These are phyloP conservation scores for Astrothelium subdiscretum DNA, from an alignment of 495 filamentous ascomycete species.

Conservation along the genomic window DNA sequence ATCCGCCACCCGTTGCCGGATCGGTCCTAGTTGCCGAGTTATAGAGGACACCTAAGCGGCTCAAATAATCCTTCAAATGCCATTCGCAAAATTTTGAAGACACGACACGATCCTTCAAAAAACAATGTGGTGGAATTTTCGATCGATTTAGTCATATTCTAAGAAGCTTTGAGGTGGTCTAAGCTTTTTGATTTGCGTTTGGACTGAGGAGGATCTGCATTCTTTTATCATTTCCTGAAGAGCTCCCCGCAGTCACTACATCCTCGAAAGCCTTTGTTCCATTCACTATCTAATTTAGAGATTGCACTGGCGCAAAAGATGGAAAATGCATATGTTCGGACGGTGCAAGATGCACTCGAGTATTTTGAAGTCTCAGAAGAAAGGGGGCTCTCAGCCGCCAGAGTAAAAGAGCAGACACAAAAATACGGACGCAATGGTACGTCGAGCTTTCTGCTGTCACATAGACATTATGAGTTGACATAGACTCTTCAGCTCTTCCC, in stretches of 20 bases:
- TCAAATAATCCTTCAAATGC: neutral
- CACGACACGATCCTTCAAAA: neutral
- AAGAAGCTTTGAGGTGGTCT: neutral
- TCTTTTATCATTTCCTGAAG: neutral
- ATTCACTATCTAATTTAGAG: neutral
- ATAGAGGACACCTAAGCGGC: neutral
- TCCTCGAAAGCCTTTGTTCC: neutral
- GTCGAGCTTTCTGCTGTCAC: neutral
- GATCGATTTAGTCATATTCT: neutral
- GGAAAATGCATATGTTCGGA: conserved; percentile 18
- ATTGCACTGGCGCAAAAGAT: conserved; percentile 1
- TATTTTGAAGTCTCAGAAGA: conserved; percentile 17
- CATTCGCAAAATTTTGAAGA: neutral
- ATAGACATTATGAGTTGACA: conserved; percentile 16
- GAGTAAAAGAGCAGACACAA: conserved; percentile 3
- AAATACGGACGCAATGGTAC: neutral
- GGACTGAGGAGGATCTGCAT: neutral
- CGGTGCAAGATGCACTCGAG: conserved; percentile 14
- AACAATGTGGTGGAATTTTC: neutral
- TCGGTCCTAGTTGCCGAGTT: neutral
- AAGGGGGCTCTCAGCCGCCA: conserved; percentile 12
- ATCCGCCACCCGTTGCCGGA: neutral
- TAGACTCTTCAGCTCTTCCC: conserved; percentile 55
- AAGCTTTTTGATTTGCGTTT: neutral
- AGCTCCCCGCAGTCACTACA: neutral